Conservation (phyloP, 345 rosid species). For the Carallia brachiata region DNA sequence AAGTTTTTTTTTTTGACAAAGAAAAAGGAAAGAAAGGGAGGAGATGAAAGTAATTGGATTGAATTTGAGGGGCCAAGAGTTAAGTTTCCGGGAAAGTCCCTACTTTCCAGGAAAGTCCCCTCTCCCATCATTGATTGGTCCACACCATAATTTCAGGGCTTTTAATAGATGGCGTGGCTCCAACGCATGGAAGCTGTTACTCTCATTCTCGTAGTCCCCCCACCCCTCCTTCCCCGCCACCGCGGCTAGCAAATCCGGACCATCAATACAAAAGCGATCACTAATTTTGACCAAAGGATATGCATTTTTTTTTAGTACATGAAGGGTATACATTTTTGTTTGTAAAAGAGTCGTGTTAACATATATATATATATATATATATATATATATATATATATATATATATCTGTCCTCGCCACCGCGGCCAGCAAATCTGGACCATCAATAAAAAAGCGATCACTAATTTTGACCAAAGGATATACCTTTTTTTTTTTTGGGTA, state of each 20-base stretch:
- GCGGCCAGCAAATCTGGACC: constrained; percentile 17
- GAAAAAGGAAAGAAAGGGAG: neutral
- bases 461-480: too few species aligned
- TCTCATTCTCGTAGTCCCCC: too few species aligned
- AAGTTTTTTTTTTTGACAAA: neutral
- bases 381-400: too few species aligned
- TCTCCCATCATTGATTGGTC: constrained; percentile 51
- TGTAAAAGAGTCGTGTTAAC: too few species aligned
- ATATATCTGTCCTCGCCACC: too few species aligned
- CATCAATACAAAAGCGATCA: constrained; percentile 5
- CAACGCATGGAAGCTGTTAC: too few species aligned
- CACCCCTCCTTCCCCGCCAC: too few species aligned
- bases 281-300: too few species aligned
- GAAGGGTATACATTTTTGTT: too few species aligned
- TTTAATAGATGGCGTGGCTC: constrained; percentile 23
- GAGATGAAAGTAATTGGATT: constrained; percentile 26
- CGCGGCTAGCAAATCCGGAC: constrained; percentile 13
- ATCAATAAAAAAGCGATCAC: neutral
- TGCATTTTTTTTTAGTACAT: too few species aligned
- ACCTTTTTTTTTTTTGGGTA: too few species aligned
- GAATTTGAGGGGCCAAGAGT: neutral
- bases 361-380: too few species aligned
- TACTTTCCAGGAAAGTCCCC: constrained; percentile 43
- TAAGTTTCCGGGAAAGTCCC: constrained; percentile 49
- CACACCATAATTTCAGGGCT: constrained; percentile 56